Conservation (phyloP, 176 grass and related monocot genomes). For the Pharus latifolius region DNA sequence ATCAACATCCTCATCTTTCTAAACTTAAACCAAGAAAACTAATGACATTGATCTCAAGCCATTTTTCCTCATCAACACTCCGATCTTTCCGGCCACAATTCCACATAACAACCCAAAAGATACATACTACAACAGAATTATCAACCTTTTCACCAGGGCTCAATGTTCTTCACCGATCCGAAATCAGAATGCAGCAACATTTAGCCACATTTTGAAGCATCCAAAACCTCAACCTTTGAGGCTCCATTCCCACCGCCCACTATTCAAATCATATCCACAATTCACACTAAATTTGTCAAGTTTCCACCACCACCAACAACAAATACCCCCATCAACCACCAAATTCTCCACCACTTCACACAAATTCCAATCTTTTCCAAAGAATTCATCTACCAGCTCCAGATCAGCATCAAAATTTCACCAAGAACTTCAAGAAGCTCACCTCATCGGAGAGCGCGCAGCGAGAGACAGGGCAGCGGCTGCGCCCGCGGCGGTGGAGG, state of each 20-base stretch:
- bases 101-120: background rate
- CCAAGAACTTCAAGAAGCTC: background rate
- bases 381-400: no score
- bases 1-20: background rate
- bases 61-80: background rate
- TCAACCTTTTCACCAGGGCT: background rate
- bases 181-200: background rate
- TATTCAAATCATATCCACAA: background rate
- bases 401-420: no score
- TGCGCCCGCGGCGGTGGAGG: background rate
- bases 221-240: background rate
- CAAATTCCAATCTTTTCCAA: no score
- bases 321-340: background rate
- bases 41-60: background rate
- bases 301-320: background rate
- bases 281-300: background rate
- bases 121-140: background rate
- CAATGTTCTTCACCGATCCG: background rate
- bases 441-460: slow-evolving; percentile 42
- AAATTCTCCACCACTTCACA: no score
- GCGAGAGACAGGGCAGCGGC: slow-evolving; percentile 19
- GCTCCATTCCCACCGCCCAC: background rate
- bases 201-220: slow-evolving; percentile 1
- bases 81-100: background rate
- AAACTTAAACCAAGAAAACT: background rate